Conservation (phyloP, 257 asterid genomes). For the Anisodus tanguticus region DNA sequence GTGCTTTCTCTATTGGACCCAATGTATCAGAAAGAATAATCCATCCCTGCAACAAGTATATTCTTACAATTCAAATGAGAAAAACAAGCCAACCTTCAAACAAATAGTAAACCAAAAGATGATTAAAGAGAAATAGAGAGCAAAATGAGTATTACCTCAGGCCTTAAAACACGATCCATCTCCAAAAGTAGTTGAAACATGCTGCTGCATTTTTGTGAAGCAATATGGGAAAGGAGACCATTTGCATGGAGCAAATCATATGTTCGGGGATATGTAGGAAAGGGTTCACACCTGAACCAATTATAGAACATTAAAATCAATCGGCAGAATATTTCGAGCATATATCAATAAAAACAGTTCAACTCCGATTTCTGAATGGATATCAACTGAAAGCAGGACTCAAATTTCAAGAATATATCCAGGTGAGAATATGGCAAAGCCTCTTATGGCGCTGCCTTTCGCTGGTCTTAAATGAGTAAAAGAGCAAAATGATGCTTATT, state of each 20-base stretch:
- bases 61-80: conserved; percentile 18
- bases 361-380: background rate
- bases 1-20: conserved; percentile 61
- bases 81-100: background rate
- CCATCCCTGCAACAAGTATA: conserved; percentile 77
- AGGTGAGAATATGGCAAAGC: background rate
- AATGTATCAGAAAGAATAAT: conserved; percentile 72
- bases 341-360: conserved; percentile 4
- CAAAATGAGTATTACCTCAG: conserved; percentile 64
- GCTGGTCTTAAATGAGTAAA: background rate
- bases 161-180: conserved; percentile 94
- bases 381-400: background rate
- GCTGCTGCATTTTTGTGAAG: conserved; percentile 59
- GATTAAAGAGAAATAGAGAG: background rate
- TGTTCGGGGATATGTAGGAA: conserved; percentile 95
- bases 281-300: conserved; percentile 84
- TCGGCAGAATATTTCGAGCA: background rate
- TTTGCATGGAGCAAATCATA: conserved; percentile 90
- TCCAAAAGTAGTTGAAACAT: conserved; percentile 63
- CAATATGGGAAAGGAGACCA: conserved; percentile 69
- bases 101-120: background rate
- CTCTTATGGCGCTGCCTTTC: background rate
- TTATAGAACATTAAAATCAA: conserved; percentile 27
- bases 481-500: background rate
- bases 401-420: conserved; percentile 12